Evolutionary conservation across 2,329 filamentous ascomycete species (phyloP).

Genomic region (Pseudocercospora musae): DNA sequence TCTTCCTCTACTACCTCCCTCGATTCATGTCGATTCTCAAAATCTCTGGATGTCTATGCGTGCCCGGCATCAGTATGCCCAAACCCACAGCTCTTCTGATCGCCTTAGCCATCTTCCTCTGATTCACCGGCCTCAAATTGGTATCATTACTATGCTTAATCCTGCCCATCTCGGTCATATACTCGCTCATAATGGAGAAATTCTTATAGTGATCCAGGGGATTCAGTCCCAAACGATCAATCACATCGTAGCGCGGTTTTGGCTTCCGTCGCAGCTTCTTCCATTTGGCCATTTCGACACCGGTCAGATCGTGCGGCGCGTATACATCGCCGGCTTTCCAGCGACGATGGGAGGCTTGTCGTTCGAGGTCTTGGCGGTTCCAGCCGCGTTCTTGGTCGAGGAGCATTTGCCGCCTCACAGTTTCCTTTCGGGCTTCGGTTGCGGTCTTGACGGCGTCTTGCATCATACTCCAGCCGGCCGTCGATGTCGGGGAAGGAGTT

Average conservation of each 20-base stretch:
- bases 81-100: constrained; percentile 84
- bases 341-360: constrained; percentile 60
- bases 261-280: constrained; percentile 54
- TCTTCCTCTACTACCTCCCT: neutral
- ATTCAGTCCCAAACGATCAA: constrained; percentile 76
- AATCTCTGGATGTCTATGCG: constrained; percentile 84
- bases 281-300: constrained; percentile 79
- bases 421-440: neutral
- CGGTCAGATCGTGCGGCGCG: constrained; percentile 79
- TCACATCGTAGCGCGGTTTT: constrained; percentile 57
- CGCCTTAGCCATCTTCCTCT: constrained; percentile 89
- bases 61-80: constrained; percentile 79
- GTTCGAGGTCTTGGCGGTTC: constrained; percentile 50
- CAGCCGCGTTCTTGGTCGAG: constrained; percentile 28
- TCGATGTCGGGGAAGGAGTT: neutral
- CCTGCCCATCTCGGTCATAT: constrained; percentile 76
- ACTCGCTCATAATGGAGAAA: constrained; percentile 86
- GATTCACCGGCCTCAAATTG: constrained; percentile 81
- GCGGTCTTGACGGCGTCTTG: constrained; percentile 5
- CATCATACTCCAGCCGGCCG: neutral
- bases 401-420: constrained; percentile 12
- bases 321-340: constrained; percentile 84
- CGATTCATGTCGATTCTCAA: constrained; percentile 39
- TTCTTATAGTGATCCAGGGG: constrained; percentile 92
- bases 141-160: constrained; percentile 76